Percentiles rank a stretch among this genome's conserved stretches.
Evolutionary conservation across 768 basidiomycete genomes (phyloP).

Genomic region (Pleurotus tuoliensis): DNA sequence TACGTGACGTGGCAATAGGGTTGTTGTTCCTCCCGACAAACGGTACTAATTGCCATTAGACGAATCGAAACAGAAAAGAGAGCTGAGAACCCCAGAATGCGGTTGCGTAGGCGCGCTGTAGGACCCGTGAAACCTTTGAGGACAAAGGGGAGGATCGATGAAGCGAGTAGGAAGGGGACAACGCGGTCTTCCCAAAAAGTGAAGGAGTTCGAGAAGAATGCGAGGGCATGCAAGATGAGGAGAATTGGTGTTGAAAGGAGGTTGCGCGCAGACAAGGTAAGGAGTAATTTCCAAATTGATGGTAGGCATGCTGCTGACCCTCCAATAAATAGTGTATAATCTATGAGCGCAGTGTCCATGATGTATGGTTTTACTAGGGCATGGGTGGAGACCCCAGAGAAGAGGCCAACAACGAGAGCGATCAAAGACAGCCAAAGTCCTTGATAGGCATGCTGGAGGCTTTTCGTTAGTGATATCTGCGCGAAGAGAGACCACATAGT

Average conservation of each 20-base stretch:
- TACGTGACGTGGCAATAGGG: conserved; percentile 89
- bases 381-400: conserved; percentile 31
- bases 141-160: conserved; percentile 57
- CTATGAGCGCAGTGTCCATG: conserved; percentile 46
- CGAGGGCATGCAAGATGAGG: conserved; percentile 63
- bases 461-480: conserved; percentile 34
- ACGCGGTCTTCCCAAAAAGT: conserved; percentile 96
- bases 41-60: conserved; percentile 75
- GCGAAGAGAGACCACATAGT: conserved; percentile 55
- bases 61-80: conserved; percentile 68
- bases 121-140: conserved; percentile 66
- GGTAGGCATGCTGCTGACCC: conserved; percentile 38
- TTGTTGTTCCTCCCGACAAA: conserved; percentile 94
- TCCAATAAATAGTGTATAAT: conserved; percentile 47
- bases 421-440: conserved; percentile 27
- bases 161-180: conserved; percentile 68
- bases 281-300: conserved; percentile 35
- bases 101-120: conserved; percentile 60
- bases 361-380: conserved; percentile 27
- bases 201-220: conserved; percentile 92
- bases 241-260: conserved; percentile 36
- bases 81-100: conserved; percentile 70
- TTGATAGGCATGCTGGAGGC: conserved; percentile 36
- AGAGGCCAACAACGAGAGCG: conserved; percentile 32
- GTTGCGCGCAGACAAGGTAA: conserved; percentile 26